Conservation (phyloP, 805 yeast species). For the Starmerella etchellsii region DNA sequence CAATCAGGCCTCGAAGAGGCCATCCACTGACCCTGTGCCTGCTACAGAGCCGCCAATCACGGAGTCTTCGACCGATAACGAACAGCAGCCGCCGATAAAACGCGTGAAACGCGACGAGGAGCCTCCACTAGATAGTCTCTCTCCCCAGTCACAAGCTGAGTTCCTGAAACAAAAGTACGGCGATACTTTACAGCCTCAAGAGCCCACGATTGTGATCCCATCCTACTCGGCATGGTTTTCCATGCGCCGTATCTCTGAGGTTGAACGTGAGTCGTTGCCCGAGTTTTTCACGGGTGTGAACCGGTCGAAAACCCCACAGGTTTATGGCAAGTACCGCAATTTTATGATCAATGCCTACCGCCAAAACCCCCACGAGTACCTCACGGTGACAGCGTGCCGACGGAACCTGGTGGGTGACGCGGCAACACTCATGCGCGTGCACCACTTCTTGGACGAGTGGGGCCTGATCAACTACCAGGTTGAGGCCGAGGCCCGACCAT, state of each 20-base stretch:
- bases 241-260: constrained; percentile 54
- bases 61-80: too few species aligned
- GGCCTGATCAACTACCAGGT: constrained; percentile 89
- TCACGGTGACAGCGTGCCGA: constrained; percentile 82
- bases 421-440: constrained; percentile 73
- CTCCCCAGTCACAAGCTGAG: neutral
- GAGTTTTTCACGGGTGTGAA: constrained; percentile 59
- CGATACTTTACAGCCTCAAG: constrained; percentile 36
- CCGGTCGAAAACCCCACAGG: constrained; percentile 66
- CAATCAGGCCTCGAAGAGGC: too few species aligned
- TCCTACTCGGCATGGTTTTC: constrained; percentile 82
- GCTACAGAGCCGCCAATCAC: too few species aligned
- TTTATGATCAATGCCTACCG: constrained; percentile 82
- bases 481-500: constrained; percentile 59
- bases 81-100: too few species aligned
- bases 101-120: too few species aligned
- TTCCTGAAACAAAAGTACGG: constrained; percentile 8
- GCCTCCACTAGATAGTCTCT: too few species aligned
- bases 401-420: constrained; percentile 87
- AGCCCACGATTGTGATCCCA: constrained; percentile 75
- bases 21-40: too few species aligned
- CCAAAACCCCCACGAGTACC: constrained; percentile 75
- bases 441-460: constrained; percentile 77
- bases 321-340: constrained; percentile 70
- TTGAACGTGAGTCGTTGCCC: constrained; percentile 74